phyloP scores from a whole-genome alignment of 495 filamentous ascomycete species.

The Apiosordaria backusii region DNA sequence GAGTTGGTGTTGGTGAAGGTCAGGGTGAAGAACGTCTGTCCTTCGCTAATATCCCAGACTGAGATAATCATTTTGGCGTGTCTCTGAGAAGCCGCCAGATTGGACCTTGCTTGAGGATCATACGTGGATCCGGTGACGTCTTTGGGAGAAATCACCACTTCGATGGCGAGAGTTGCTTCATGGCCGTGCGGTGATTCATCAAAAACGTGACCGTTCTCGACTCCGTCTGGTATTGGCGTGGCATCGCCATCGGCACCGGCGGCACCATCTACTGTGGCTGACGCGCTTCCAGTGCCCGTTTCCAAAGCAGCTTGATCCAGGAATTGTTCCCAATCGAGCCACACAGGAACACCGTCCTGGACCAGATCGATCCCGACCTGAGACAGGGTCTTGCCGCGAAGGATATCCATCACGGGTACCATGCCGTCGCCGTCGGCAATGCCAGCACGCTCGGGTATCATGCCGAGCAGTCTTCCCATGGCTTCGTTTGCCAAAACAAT shows the following conservation, averaged over 20 bases:
- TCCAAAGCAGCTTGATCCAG: slow-evolving; percentile 50
- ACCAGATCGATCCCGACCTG: slow-evolving; percentile 62
- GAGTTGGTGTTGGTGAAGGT: slow-evolving; percentile 57
- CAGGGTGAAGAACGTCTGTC: slow-evolving; percentile 58
- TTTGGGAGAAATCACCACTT: slow-evolving; percentile 51
- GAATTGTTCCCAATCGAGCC: slow-evolving; percentile 54
- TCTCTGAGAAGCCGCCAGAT: slow-evolving; percentile 39
- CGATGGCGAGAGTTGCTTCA: slow-evolving; percentile 47
- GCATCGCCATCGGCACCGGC: slow-evolving; percentile 18
- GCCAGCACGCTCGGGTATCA: slow-evolving; percentile 33
- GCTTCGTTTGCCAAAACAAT: slow-evolving; percentile 68
- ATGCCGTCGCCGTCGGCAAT: slow-evolving; percentile 29
- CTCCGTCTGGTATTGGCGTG: slow-evolving; percentile 16
- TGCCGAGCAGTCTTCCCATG: slow-evolving; percentile 59
- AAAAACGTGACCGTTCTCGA: slow-evolving; percentile 4
- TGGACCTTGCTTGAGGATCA: slow-evolving; percentile 24
- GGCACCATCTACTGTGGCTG: background rate
- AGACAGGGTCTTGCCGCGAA: slow-evolving; percentile 55
- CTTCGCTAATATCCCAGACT: slow-evolving; percentile 56
- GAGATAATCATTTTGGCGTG: slow-evolving; percentile 66
- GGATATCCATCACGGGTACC: slow-evolving; percentile 37
- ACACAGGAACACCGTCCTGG: slow-evolving; percentile 52
- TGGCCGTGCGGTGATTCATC: slow-evolving; percentile 30
- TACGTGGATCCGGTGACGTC: slow-evolving; percentile 28
- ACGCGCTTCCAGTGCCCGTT: slow-evolving; percentile 26